Conservation (phyloP, 768 basidiomycete genomes). For the Tylopilus rubrobrunneus region DNA sequence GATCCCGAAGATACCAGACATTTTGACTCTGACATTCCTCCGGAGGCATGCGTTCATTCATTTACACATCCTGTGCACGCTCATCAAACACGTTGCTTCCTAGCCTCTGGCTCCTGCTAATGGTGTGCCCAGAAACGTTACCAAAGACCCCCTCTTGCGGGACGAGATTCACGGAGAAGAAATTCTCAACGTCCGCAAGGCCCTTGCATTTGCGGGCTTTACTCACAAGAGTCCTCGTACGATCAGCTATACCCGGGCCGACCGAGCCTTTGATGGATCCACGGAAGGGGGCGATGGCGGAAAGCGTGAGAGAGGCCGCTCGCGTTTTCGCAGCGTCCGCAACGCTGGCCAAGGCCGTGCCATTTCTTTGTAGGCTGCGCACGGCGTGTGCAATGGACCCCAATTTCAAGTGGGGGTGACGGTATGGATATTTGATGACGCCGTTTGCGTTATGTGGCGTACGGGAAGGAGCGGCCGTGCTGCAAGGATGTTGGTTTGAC, state of each 20-base stretch:
- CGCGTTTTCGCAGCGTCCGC: constrained; percentile 56
- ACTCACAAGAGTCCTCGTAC: constrained; percentile 85
- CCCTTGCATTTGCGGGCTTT: constrained; percentile 86
- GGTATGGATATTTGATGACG: constrained; percentile 25
- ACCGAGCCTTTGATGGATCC: constrained; percentile 63
- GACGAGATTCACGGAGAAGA: constrained; percentile 83
- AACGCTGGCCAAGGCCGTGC: constrained; percentile 72
- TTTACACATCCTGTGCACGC: constrained; percentile 19
- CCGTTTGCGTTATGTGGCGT: constrained; percentile 31
- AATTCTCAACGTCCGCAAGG: constrained; percentile 88
- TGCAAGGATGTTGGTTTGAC: constrained; percentile 25
- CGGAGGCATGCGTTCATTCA: constrained; percentile 60
- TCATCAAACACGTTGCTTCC: constrained; percentile 29
- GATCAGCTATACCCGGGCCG: constrained; percentile 71
- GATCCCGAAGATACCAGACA: constrained; percentile 88
- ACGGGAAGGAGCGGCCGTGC: constrained; percentile 26
- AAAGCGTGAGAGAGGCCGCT: constrained; percentile 58
- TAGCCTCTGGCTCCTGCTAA: constrained; percentile 89
- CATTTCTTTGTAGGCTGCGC: constrained; percentile 66
- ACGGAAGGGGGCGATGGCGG: constrained; percentile 48
- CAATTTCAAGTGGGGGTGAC: constrained; percentile 18
- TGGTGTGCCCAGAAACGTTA: constrained; percentile 77
- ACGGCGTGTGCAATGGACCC: constrained; percentile 28
- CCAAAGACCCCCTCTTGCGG: constrained; percentile 83
- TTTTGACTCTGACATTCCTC: constrained; percentile 91